A percentile compares a stretch with the other conserved stretches of the same genome.
phyloP scores from a whole-genome alignment of 2,329 filamentous ascomycete genomes.

The Fusarium coffeatum region DNA sequence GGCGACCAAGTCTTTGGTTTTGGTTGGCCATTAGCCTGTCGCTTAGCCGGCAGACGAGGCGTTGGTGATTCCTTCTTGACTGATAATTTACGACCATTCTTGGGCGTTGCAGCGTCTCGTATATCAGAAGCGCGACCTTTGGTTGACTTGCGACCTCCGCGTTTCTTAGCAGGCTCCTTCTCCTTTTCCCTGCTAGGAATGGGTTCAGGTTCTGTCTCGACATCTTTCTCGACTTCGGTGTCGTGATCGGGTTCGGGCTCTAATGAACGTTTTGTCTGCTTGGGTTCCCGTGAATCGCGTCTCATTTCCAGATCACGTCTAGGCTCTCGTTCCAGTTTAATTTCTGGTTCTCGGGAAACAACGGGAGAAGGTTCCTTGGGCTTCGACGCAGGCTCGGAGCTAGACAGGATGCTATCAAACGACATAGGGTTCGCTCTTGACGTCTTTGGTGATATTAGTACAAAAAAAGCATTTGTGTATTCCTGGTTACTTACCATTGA shows the following conservation, averaged over 20 bases:
- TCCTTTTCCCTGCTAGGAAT: constrained; percentile 45
- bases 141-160: constrained; percentile 52
- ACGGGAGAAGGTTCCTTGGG: constrained; percentile 61
- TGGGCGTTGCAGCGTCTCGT: constrained; percentile 62
- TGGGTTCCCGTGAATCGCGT: constrained; percentile 37
- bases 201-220: constrained; percentile 52
- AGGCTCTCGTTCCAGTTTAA: constrained; percentile 28
- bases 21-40: constrained; percentile 69
- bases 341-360: constrained; percentile 43
- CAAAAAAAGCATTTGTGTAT: constrained; percentile 9
- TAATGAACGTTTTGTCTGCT: constrained; percentile 48
- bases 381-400: constrained; percentile 72
- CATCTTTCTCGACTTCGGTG: constrained; percentile 51
- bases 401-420: constrained; percentile 93
- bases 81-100: constrained; percentile 63
- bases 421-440: constrained; percentile 89
- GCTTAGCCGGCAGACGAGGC: constrained; percentile 64
- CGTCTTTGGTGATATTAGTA: constrained; percentile 60
- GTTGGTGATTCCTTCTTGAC: constrained; percentile 61
- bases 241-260: constrained; percentile 47
- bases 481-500: constrained; percentile 49
- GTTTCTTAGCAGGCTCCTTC: constrained; percentile 49
- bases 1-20: constrained; percentile 74
- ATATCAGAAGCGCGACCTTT: constrained; percentile 65
- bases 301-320: constrained; percentile 34